Evolutionary conservation across 2,329 filamentous ascomycete genomes (phyloP), one percentile per base, ranked within the genome.

Genomic region (Aspergillus sp.): DNA sequence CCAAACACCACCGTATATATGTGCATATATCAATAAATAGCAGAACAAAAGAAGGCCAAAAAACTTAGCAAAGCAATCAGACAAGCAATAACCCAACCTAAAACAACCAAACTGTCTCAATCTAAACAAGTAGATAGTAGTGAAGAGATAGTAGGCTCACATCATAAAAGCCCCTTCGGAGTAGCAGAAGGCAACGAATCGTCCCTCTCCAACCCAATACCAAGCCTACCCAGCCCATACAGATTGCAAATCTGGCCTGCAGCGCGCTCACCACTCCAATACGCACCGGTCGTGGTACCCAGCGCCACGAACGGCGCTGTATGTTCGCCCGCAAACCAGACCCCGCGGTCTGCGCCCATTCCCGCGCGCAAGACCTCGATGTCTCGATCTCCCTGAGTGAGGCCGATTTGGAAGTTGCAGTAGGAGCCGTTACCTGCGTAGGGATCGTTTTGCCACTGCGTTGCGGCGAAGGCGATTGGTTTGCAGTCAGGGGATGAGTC

Each of bases 281-380:
- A 97, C 10, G 94, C 94, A 0, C 94, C 94, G 0, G 92, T 96
- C 11, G 89, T 90, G 4, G 93, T 97, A 0, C 93, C 94, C 62
- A 97, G 75, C 10, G 90, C 92, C 27, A 96, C 88, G 78, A 96
- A 96, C 4, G 93, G 92, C 57, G 91, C 89, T 21, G 92, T 96
- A 77, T 96, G 92, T 77, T 96, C 92, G 0, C 92, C 92, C 0
- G 92, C 92, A 65, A 96, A 82, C 92, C 92, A 96, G 8, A 96
- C 71, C 0, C 90, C 87, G 21, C 86, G 79, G 11, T 86, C 86
- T 19, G 65, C 32, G 1, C 78, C 78, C 48, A 82, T 69, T 0
- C 84, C 84, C 2, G 75, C 70, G 23, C 86, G 74, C 77, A 88
- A 78, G 2, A 75, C 72, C 72, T 88, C 84, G 51, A 96, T 86